phyloP scores from a whole-genome alignment of 495 filamentous ascomycete genomes.

The Talaromyces nanjingensis region DNA sequence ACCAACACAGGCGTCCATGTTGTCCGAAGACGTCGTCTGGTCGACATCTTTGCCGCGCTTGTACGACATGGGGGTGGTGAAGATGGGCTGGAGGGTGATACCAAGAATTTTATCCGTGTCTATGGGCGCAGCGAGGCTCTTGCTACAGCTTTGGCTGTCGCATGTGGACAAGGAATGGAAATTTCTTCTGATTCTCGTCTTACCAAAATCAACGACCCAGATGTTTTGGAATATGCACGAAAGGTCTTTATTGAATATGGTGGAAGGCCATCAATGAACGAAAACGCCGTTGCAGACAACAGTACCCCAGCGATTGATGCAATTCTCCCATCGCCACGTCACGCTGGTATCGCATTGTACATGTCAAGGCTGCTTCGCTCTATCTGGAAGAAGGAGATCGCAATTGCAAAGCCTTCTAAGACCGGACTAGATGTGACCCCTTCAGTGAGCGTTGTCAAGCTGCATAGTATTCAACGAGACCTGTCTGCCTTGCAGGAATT shows the following conservation, averaged over 20 bases:
- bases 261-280: slow-evolving; percentile 70
- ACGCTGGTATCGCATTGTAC: slow-evolving; percentile 81
- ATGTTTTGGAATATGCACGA: slow-evolving; percentile 74
- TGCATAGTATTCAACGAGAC: slow-evolving; percentile 70
- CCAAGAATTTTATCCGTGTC: slow-evolving; percentile 69
- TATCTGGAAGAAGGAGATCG: slow-evolving; percentile 71
- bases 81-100: slow-evolving; percentile 71
- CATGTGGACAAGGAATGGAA: slow-evolving; percentile 83
- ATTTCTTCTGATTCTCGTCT: slow-evolving; percentile 63
- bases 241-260: slow-evolving; percentile 86
- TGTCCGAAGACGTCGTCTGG: slow-evolving; percentile 72
- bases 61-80: slow-evolving; percentile 66
- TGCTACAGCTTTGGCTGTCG: slow-evolving; percentile 90
- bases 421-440: slow-evolving; percentile 44
- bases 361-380: slow-evolving; percentile 75
- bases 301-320: slow-evolving; percentile 58
- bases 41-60: slow-evolving; percentile 85
- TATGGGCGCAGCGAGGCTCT: slow-evolving; percentile 84
- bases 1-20: slow-evolving; percentile 85
- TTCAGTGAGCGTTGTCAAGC: slow-evolving; percentile 52
- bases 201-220: slow-evolving; percentile 65
- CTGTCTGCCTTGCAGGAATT: slow-evolving; percentile 73
- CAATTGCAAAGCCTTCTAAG: slow-evolving; percentile 48
- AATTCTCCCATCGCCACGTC: slow-evolving; percentile 79
- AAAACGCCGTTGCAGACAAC: slow-evolving; percentile 62